Percentiles rank a stretch among this genome's conserved stretches.
phyloP scores from a whole-genome alignment of 129 eudicot genomes.

The Calendula officinalis region DNA sequence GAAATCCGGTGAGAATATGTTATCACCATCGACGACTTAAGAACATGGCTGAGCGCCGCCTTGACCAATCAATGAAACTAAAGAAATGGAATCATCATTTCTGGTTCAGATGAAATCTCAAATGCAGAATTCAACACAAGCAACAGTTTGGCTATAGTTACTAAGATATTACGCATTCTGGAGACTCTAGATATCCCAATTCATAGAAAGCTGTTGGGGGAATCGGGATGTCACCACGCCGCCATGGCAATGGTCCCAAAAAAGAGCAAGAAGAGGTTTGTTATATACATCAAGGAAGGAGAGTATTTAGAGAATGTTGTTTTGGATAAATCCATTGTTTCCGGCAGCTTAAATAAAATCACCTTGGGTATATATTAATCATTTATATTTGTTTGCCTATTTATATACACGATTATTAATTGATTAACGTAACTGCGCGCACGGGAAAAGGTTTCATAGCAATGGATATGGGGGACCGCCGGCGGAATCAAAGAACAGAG shows the following conservation, averaged over 20 bases:
- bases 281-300: constrained; percentile 69
- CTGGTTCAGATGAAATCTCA: constrained; percentile 20
- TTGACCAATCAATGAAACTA: constrained; percentile 71
- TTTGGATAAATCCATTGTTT: constrained; percentile 51
- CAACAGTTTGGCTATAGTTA: constrained; percentile 63
- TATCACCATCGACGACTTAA: constrained; percentile 28
- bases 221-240: constrained; percentile 33
- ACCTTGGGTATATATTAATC: constrained; percentile 48
- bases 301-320: constrained; percentile 50
- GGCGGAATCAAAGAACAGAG: constrained; percentile 66
- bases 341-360: constrained; percentile 52
- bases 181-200: constrained; percentile 41
- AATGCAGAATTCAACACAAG: constrained; percentile 62
- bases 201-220: constrained; percentile 51
- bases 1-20: constrained; percentile 18
- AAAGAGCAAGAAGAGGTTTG: constrained; percentile 49
- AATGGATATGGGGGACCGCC: constrained; percentile 61
- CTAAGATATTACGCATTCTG: constrained; percentile 38
- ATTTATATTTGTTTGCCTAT: background rate
- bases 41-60: constrained; percentile 70
- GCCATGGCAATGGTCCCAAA: constrained; percentile 51
- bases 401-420: no score
- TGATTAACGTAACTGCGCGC: no score
- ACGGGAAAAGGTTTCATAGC: constrained; percentile 60
- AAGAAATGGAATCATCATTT: constrained; percentile 47